Evolutionary conservation across 2,329 filamentous ascomycete genomes (phyloP).

Genomic region (Pestalotiopsis sp.): DNA sequence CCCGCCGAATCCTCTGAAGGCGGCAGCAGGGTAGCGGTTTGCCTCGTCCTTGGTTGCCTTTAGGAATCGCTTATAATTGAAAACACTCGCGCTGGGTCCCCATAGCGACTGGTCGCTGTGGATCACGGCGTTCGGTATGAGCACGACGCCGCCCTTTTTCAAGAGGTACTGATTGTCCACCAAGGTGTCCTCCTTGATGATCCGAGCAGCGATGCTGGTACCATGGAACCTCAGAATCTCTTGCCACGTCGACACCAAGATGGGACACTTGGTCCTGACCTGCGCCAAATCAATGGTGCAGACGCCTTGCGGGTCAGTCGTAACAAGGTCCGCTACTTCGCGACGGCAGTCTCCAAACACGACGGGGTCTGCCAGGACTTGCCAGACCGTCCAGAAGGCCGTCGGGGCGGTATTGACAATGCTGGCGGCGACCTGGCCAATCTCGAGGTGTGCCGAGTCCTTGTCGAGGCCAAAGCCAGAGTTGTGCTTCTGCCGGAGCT

Average conservation of each 20-base stretch:
- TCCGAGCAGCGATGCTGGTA: slow-evolving; percentile 13
- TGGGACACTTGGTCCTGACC: slow-evolving; percentile 16
- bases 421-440: slow-evolving; percentile 15
- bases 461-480: slow-evolving; percentile 11
- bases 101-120: slow-evolving; percentile 18
- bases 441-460: slow-evolving; percentile 16
- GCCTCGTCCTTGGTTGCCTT: slow-evolving; percentile 8
- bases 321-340: neutral
- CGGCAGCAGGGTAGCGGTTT: slow-evolving; percentile 15
- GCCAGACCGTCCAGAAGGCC: slow-evolving; percentile 16
- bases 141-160: slow-evolving; percentile 21
- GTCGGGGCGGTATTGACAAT: slow-evolving; percentile 17
- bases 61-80: slow-evolving; percentile 20
- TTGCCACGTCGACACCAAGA: slow-evolving; percentile 21
- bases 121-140: slow-evolving; percentile 18
- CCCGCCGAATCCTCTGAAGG: slow-evolving; percentile 7
- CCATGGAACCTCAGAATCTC: slow-evolving; percentile 20
- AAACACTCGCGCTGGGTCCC: slow-evolving; percentile 16
- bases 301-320: slow-evolving; percentile 5
- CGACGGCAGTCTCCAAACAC: slow-evolving; percentile 5
- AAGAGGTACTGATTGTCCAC: slow-evolving; percentile 19
- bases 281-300: slow-evolving; percentile 16
- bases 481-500: slow-evolving; percentile 16
- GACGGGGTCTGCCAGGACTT: slow-evolving; percentile 15
- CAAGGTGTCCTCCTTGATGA: slow-evolving; percentile 19